Evolutionary conservation across 164 flowering plant species (phyloP).

Genomic region (Umbilicus rupestris): DNA sequence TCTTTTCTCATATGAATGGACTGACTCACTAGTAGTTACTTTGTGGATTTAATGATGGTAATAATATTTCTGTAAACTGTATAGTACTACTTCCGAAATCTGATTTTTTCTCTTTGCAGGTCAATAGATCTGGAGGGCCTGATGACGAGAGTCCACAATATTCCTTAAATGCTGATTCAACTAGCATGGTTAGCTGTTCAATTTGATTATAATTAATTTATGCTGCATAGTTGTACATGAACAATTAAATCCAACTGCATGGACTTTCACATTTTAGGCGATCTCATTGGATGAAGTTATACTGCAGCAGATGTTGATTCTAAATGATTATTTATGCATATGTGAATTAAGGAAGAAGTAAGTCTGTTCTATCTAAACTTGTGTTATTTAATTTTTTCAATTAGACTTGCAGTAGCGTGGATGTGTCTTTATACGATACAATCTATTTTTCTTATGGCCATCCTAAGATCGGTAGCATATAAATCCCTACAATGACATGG

Average conservation of each 20-base stretch:
- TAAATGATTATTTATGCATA: constrained; percentile 47
- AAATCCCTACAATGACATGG: not conserved
- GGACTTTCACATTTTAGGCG: constrained; percentile 27
- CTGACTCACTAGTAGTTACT: too few relatives aligned
- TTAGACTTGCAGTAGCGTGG: not conserved
- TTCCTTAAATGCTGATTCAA: constrained; percentile 44
- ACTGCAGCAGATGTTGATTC: constrained; percentile 48
- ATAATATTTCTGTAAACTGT: not conserved
- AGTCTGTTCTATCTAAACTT: constrained; percentile 17
- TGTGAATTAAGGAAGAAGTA: constrained; percentile 67
- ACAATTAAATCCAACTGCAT: not conserved
- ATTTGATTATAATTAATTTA: not conserved
- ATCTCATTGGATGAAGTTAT: constrained; percentile 54
- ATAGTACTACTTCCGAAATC: not conserved
- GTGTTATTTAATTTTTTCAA: not conserved
- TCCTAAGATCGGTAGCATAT: not conserved
- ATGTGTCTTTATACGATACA: not conserved
- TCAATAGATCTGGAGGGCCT: constrained; percentile 62
- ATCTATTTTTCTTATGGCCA: not conserved
- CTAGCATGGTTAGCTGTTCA: constrained; percentile 44
- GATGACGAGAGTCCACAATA: constrained; percentile 65
- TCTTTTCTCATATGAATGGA: not conserved
- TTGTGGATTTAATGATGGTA: not conserved
- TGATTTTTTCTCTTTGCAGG: constrained; percentile 28
- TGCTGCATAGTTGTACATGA: not conserved